Base-by-base conservation (phyloP, 2,329 filamentous ascomycete species). In the Blastomyces silverae region DNA sequence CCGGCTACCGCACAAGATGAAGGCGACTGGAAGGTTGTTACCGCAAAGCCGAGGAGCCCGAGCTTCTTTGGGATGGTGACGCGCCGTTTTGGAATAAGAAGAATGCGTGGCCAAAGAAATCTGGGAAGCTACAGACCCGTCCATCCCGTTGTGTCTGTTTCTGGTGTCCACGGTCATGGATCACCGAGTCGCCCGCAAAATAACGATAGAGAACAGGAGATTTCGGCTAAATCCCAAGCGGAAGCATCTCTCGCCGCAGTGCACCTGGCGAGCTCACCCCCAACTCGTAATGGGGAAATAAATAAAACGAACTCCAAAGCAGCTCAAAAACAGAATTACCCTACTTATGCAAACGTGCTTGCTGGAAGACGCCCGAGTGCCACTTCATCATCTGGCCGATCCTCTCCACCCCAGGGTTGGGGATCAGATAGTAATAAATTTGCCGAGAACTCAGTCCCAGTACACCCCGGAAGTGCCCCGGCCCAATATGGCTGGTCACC, bases 231-330 rank as follows among this genome's bases (percentile, higher is more conserved):
- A 37, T 79, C 78, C 2, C 73, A 74, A 37, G 79, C 79, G 3
- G 74, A 77, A 39, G 72, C 73, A 64, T 73, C 75, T 17, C 69
- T 81, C 6, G 70, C 75, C 6, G 73, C 77, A 0, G 73, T 80
- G 20, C 77, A 78, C 55, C 71, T 72, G 44, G 70, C 70, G 6
- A 79, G 74, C 62, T 73, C 74, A n/a, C 70, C 74, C 2, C 69
- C 71, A 42, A 65, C 70, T 25, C 69, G 68, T 56, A 56, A 64
- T 66, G 66, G 70, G 65, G 57, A 46, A 57, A 56, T 64, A 37
- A 50, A 66, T 65, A 15, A 61, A 39, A 55, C 59, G 37, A 28
- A 28, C 55, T 53, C 65, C 37, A 48, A 64, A 65, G 52, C 59
- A 15, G 28, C 55, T 1, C 66, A 67, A 1, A 70, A 74, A 55